Conservation (phyloP, 179 eudicot species). For the Camellia oleifera region DNA sequence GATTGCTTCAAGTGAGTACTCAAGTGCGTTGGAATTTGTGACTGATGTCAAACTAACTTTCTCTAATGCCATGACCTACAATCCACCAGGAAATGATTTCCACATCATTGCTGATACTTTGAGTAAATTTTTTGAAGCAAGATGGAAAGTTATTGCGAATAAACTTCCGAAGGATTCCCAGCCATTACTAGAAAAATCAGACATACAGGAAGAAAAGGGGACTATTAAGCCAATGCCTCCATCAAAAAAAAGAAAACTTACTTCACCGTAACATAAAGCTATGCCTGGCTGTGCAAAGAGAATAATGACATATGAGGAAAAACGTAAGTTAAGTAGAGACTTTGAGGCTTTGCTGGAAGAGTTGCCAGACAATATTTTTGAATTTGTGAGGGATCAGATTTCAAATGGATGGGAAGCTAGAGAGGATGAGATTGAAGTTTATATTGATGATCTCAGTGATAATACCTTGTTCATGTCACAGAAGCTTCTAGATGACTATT, state of each 20-base stretch:
- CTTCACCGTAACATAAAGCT: conserved; percentile 25
- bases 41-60: conserved; percentile 82
- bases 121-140: conserved; percentile 58
- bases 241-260: conserved; percentile 56
- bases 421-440: conserved; percentile 91
- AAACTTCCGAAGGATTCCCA: conserved; percentile 41
- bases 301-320: conserved; percentile 61
- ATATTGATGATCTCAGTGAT: conserved; percentile 64
- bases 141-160: conserved; percentile 76
- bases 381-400: conserved; percentile 56
- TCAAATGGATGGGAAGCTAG: conserved; percentile 41
- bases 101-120: conserved; percentile 66
- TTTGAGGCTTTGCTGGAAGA: conserved; percentile 52
- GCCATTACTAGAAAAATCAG: conserved; percentile 22
- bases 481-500: conserved; percentile 65
- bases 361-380: conserved; percentile 61
- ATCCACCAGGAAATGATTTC: conserved; percentile 75
- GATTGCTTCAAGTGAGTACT: conserved; percentile 44
- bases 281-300: conserved; percentile 36
- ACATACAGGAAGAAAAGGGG: conserved; percentile 36
- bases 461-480: conserved; percentile 55
- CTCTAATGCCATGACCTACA: conserved; percentile 82
- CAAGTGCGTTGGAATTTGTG: conserved; percentile 53
- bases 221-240: conserved; percentile 36
- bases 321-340: conserved; percentile 50